Evolutionary conservation across 345 rosid species (phyloP).

Genomic region (Boechera stricta): DNA sequence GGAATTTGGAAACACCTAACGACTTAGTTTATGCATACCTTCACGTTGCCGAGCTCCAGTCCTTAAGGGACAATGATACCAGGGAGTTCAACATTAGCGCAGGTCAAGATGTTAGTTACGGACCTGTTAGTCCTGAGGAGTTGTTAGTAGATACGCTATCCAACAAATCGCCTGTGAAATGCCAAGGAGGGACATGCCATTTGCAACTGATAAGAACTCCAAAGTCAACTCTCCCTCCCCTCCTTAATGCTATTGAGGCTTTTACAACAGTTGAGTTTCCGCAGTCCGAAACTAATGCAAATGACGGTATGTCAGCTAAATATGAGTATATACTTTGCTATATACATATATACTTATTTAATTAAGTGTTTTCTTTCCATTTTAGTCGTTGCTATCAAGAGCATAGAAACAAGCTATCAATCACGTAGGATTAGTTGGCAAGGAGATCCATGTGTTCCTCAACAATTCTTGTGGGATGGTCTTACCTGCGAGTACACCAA

Average conservation of each 20-base stretch:
- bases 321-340: conserved; percentile 8
- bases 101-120: conserved; percentile 33
- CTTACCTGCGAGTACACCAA: conserved; percentile 48
- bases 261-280: conserved; percentile 26
- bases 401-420: conserved; percentile 48
- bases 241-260: conserved; percentile 42
- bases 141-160: neutral
- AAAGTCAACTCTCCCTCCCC: conserved; percentile 43
- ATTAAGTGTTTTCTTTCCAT: neutral
- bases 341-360: neutral
- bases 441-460: conserved; percentile 73
- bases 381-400: conserved; percentile 52
- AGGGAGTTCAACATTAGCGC: conserved; percentile 37
- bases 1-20: conserved; percentile 35
- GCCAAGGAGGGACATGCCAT: conserved; percentile 19
- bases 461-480: conserved; percentile 55
- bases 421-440: conserved; percentile 55
- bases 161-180: conserved; percentile 24
- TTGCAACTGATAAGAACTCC: conserved; percentile 34
- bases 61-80: conserved; percentile 16
- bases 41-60: conserved; percentile 34
- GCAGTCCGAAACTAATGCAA: conserved; percentile 31
- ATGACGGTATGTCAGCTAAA: conserved; percentile 25
- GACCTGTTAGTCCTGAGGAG: conserved; percentile 33
- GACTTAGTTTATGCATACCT: conserved; percentile 40